Evolutionary conservation across 495 filamentous ascomycete species (phyloP), one percentile per base, ranked within the genome.

Genomic region (Corynascus novoguineensis): DNA sequence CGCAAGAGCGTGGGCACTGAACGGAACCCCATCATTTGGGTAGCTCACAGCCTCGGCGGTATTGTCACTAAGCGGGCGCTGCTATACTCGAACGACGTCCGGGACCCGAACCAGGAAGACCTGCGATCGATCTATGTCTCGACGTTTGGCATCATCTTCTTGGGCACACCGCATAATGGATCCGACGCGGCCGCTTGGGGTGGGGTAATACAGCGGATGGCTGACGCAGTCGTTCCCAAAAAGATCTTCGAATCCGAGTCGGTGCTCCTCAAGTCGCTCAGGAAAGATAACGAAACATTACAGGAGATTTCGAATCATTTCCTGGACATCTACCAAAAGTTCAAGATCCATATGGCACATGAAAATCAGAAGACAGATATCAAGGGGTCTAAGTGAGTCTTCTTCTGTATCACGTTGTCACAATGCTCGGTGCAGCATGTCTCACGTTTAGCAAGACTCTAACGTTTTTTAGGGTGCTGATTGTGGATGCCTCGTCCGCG

Each of bases 141-240:
- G 3, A 92, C 89, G 0, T 95, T 86, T 55, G 89, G 87, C 19
- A 84, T 95, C 28, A 77, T 95, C 22, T 95, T 95, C 64, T 77
- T 95, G 29, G 90, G 90, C 19, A 95, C 90, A n/a, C 90, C 90
- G 9, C 90, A 95, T 64, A 85, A 81, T 44, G 90, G 90, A 0
- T 83, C 88, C 3, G 85, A 89, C 59, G 64, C 87, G 14, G 90
- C 90, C 8, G 81, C 82, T 69, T 92, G 87, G 88, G 89, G 87
- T 3, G 73, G 81, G 9, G 74, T 89, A 56, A 71, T 91, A 42
- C 86, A 92, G 64, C 80, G 81, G 50, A 87, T 95, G 68, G 86
- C 84, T 59, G 78, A 78, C 29, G 81, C 81, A 1, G 80, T 91
- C 19, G 70, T 91, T 22, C 87, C 89, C 0, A 85, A 79, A 66